Conservation (phyloP, 2,329 filamentous ascomycete species). For the Fusarium clavum region DNA sequence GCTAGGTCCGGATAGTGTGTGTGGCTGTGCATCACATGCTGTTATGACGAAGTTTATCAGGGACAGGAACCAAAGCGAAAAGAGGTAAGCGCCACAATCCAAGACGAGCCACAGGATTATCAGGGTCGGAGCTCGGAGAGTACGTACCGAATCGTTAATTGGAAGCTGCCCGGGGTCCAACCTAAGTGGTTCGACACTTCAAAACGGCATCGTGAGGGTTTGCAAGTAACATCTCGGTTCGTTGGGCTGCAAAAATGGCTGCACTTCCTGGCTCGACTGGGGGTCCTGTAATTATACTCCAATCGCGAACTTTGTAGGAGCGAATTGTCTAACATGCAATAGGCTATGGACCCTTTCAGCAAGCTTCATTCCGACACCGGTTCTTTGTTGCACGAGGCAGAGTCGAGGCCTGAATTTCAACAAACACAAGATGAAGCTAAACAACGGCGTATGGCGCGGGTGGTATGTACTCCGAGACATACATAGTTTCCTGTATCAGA, state of each 20-base stretch:
- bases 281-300: slow-evolving; percentile 46
- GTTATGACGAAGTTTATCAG: slow-evolving; percentile 26
- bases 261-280: slow-evolving; percentile 47
- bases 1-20: slow-evolving; percentile 26
- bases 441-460: slow-evolving; percentile 53
- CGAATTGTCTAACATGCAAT: slow-evolving; percentile 39
- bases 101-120: slow-evolving; percentile 19
- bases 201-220: slow-evolving; percentile 37
- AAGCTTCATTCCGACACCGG: slow-evolving; percentile 56
- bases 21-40: slow-evolving; percentile 40
- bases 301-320: neutral
- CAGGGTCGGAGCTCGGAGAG: slow-evolving; percentile 18
- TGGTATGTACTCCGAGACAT: slow-evolving; percentile 45
- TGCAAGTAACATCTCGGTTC: slow-evolving; percentile 34
- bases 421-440: slow-evolving; percentile 55
- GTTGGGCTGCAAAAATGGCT: slow-evolving; percentile 49
- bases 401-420: slow-evolving; percentile 52
- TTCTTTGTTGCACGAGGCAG: slow-evolving; percentile 54
- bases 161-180: slow-evolving; percentile 32
- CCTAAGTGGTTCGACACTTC: slow-evolving; percentile 33
- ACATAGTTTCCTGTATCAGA: neutral
- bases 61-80: neutral
- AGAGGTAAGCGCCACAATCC: neutral
- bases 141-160: slow-evolving; percentile 31
- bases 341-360: slow-evolving; percentile 54